phyloP scores from a whole-genome alignment of 1,284 basidiomycete species.

The Xerocomus minutiporus region DNA sequence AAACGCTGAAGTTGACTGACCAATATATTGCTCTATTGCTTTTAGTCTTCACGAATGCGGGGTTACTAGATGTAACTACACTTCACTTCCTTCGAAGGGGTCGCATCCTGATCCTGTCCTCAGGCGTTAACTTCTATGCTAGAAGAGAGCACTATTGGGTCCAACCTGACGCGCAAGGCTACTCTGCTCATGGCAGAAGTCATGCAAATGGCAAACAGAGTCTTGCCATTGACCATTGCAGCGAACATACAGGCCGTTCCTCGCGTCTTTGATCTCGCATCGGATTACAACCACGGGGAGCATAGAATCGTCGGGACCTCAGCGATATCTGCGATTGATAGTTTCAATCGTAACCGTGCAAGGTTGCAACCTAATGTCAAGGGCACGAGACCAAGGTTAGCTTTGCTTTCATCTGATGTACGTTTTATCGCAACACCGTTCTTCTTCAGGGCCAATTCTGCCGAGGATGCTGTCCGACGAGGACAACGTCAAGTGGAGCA shows the following conservation, averaged over 20 bases:
- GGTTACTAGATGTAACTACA: slow-evolving; percentile 72
- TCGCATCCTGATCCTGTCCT: slow-evolving; percentile 4
- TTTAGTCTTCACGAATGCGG: slow-evolving; percentile 82
- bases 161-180: slow-evolving; percentile 77
- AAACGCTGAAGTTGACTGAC: slow-evolving; percentile 80
- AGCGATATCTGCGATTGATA: slow-evolving; percentile 85
- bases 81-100: not conserved
- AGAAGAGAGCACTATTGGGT: slow-evolving; percentile 68
- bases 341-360: slow-evolving; percentile 80
- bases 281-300: slow-evolving; percentile 67
- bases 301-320: slow-evolving; percentile 81
- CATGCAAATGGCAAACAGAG: slow-evolving; percentile 81
- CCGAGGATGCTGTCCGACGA: slow-evolving; percentile 81
- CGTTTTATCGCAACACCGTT: not conserved
- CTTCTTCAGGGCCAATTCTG: slow-evolving; percentile 68
- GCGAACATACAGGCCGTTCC: slow-evolving; percentile 86
- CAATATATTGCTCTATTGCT: slow-evolving; percentile 92
- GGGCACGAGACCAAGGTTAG: slow-evolving; percentile 57
- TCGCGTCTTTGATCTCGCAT: slow-evolving; percentile 79
- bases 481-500: slow-evolving; percentile 91
- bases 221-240: slow-evolving; percentile 81
- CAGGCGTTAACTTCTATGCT: slow-evolving; percentile 83
- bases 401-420: not conserved
- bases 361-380: slow-evolving; percentile 58
- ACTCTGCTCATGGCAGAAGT: slow-evolving; percentile 91